phyloP scores from a whole-genome alignment of 176 grass and related monocot species.

The barley (Hordeum vulgare) region DNA sequence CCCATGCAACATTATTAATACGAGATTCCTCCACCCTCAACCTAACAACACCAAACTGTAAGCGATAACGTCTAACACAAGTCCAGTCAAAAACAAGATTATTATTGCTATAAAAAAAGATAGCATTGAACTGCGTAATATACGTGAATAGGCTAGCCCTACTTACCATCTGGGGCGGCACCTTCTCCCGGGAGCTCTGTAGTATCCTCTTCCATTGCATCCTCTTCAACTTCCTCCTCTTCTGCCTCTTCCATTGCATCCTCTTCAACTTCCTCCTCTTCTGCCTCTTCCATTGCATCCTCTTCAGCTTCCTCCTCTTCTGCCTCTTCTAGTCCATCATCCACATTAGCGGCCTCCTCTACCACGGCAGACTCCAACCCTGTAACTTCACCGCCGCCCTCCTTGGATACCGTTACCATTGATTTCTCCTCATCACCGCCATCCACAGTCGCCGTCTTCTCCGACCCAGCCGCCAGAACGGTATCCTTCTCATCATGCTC shows the following conservation, averaged over 20 bases:
- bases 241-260: no score
- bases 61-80: neutral
- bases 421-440: neutral
- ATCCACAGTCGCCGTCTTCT: neutral
- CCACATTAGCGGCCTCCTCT: neutral
- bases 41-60: neutral
- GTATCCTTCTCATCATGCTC: neutral
- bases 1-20: neutral
- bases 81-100: neutral
- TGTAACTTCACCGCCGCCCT: neutral
- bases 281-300: no score
- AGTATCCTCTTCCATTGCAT: neutral
- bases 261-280: no score
- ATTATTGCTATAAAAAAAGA: neutral
- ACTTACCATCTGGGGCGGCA: neutral
- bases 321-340: neutral
- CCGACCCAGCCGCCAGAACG: neutral
- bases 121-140: neutral
- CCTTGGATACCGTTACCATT: neutral
- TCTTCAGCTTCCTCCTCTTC: conserved; percentile 2
- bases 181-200: neutral
- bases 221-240: no score
- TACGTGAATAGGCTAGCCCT: neutral
- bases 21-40: neutral
- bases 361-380: neutral